Percentiles rank a stretch among this genome's conserved stretches.
These are phyloP conservation scores for Suhomyces yuchorum DNA, from an alignment of 1,139 yeast genomes.

Conservation along the genomic window DNA sequence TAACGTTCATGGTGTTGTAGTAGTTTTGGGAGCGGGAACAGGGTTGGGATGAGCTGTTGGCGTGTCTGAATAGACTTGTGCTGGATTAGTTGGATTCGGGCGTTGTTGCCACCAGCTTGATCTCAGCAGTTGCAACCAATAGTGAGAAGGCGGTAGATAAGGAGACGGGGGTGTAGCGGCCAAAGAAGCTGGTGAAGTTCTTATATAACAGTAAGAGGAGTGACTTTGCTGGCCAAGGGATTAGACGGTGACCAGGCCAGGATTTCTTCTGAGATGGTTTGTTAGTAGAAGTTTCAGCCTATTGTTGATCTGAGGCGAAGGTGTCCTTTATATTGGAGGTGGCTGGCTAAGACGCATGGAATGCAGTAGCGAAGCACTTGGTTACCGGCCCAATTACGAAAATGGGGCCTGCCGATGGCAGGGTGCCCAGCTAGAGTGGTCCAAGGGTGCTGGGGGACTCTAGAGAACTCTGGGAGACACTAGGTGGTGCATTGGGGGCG, in stretches of 20 bases:
- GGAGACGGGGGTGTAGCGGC: background rate
- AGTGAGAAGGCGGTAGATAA: background rate
- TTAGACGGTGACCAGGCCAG: background rate
- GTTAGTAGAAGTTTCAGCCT: background rate
- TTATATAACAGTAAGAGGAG: background rate
- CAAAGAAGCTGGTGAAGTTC: background rate
- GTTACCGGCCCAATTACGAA: background rate
- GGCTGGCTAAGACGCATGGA: conserved; percentile 14
- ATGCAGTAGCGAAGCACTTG: background rate
- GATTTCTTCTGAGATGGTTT: background rate
- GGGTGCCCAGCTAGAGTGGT: no score
- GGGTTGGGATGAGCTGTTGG: no score
- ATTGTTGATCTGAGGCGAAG: conserved; percentile 1
- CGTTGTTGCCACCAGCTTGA: background rate
- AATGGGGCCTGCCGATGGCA: no score
- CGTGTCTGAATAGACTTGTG: no score
- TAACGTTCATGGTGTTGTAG: conserved; percentile 27
- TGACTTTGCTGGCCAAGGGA: background rate
- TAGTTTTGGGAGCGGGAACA: no score
- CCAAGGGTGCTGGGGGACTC: no score
- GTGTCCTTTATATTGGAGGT: conserved; percentile 1
- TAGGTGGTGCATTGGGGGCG: no score
- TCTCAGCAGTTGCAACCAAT: background rate
- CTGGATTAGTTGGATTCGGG: background rate
- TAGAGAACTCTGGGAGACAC: no score